Evolutionary conservation across 768 basidiomycete genomes (phyloP).

Genomic region (Lactarius sanguifluus): DNA sequence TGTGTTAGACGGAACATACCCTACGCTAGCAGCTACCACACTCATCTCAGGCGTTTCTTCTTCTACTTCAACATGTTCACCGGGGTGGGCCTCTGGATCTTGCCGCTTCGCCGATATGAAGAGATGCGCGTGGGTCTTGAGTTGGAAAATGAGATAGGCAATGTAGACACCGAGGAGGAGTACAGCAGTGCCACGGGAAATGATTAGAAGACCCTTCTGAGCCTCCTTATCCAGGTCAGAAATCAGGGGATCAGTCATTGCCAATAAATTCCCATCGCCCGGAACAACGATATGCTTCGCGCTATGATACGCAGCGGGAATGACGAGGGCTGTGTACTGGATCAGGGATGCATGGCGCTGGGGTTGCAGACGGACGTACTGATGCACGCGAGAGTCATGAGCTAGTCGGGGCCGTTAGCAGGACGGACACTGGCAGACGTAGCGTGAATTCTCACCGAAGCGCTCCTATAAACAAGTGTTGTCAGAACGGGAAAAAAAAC

Average conservation of each 20-base stretch:
- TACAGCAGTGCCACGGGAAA: constrained; percentile 80
- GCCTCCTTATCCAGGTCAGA: constrained; percentile 32
- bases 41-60: constrained; percentile 62
- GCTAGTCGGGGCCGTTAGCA: constrained; percentile 38
- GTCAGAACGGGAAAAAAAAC: not conserved
- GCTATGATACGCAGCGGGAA: constrained; percentile 83
- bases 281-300: constrained; percentile 35
- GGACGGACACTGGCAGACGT: constrained; percentile 4
- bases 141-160: constrained; percentile 36
- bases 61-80: constrained; percentile 31
- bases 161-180: constrained; percentile 73
- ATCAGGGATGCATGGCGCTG: not conserved
- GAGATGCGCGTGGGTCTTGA: constrained; percentile 67
- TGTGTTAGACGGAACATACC: constrained; percentile 36
- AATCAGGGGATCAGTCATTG: constrained; percentile 27
- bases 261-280: not conserved
- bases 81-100: not conserved
- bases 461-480: constrained; percentile 11
- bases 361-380: constrained; percentile 47
- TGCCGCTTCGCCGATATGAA: constrained; percentile 43
- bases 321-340: constrained; percentile 62
- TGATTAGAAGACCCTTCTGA: constrained; percentile 59
- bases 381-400: constrained; percentile 86
- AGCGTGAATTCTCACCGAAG: constrained; percentile 20
- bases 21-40: constrained; percentile 57